Base-by-base conservation (phyloP, 1,139 yeast genomes). In the Debaryomyces udenii region DNA sequence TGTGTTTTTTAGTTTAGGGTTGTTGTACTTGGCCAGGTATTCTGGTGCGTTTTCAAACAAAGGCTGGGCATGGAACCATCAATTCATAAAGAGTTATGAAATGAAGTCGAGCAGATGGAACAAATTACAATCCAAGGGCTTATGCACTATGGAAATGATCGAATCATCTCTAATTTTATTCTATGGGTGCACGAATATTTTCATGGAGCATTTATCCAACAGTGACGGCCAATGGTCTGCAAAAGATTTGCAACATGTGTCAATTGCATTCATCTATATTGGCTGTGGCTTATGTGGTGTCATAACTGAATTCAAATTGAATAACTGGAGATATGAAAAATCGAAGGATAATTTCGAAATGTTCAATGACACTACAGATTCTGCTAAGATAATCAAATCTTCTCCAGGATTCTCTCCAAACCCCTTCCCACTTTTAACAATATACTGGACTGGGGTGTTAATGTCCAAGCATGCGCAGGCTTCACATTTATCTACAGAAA, bases 391-490 rank as follows among this genome's bases (percentile, higher is more conserved):
- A 3, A 35, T 54, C 9, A 70, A 70, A 45, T 85, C 83, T 6
- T 61, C 82, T 1, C 90, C 91, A 1, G 94, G 94, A 0, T 86
- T 70, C 57, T 81, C 89, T 3, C 90, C 91, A 38, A 93, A 93
- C 59, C 97, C 97, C 15, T 88, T 93, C 78, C 98, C 99, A 1
- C 80, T 89, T 2, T 77, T 93, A 50, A 89, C 95, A 9, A 86
- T 93, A 29, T 93, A 87, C 64, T 93, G 97, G 96, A 93, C 98
- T 1, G 99, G 99, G 18, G 74, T 85, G n/a, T 73, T 93, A 48
- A 93, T 93, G 99, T 89, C 97, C 2, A 88, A 85, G 62, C 99
- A 93, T 63, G 83, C 81, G 37, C 99, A 93, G 64, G 88, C 91
- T 3, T 82, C 93, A 0, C 70, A 62, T 36, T 74, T 86, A 26